Percentiles rank a stretch among this genome's conserved stretches.
Conservation (phyloP, 495 filamentous ascomycete species). For the Sabuloglossum arenarium region DNA sequence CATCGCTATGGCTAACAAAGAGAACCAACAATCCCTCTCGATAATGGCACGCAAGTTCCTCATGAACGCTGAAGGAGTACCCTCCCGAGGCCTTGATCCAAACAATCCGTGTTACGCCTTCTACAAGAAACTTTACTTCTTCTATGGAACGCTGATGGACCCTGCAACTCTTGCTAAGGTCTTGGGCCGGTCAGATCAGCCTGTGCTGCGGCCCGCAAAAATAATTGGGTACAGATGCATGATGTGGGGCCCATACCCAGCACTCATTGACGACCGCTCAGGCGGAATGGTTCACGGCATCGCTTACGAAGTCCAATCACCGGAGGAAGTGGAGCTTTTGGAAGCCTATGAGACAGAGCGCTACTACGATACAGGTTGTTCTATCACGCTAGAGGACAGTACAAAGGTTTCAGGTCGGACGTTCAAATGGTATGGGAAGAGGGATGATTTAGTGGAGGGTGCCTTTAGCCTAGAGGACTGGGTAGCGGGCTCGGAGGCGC, state of each 20-base stretch:
- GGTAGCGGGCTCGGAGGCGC: no score
- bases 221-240: neutral
- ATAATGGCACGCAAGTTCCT: neutral
- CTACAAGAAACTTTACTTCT: neutral
- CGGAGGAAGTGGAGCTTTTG: neutral
- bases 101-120: neutral
- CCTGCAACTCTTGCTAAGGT: neutral
- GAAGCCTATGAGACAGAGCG: neutral
- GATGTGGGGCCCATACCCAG: neutral
- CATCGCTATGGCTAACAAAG: neutral
- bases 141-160: neutral
- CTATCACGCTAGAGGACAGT: neutral
- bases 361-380: neutral
- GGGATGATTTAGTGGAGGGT: neutral
- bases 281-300: neutral
- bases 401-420: neutral
- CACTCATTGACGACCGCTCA: neutral
- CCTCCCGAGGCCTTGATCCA: neutral
- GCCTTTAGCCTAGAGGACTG: neutral
- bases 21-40: neutral
- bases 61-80: neutral
- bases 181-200: neutral
- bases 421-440: neutral
- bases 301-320: neutral
- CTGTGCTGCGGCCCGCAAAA: neutral